Conservation (phyloP, 2,329 filamentous ascomycete genomes). For the Tolypocladium pustulatum region DNA sequence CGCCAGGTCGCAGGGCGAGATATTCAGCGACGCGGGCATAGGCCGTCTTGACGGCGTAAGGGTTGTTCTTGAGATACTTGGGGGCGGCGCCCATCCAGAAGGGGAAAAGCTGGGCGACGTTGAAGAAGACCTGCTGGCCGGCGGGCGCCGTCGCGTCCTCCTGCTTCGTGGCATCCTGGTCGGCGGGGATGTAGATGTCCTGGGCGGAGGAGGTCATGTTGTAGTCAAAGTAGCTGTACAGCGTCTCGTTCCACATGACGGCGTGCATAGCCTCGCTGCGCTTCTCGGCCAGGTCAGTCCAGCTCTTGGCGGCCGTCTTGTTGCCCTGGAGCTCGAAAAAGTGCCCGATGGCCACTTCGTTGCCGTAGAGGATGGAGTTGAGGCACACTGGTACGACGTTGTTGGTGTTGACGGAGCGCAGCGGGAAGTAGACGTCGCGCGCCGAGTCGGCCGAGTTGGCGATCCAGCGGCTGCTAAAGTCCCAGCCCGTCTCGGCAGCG, state of each 20-base stretch:
- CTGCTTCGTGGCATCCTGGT: constrained; percentile 25
- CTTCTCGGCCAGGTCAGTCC: constrained; percentile 35
- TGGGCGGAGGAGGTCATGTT: constrained; percentile 50
- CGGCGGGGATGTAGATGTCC: constrained; percentile 40
- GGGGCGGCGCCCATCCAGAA: constrained; percentile 61
- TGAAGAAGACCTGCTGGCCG: constrained; percentile 47
- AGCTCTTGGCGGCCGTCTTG: constrained; percentile 34
- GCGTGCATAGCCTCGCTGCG: constrained; percentile 52
- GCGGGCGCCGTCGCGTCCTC: constrained; percentile 31
- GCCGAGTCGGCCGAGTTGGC: constrained; percentile 45
- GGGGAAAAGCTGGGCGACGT: constrained; percentile 52
- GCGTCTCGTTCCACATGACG: constrained; percentile 53
- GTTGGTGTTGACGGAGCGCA: constrained; percentile 50
- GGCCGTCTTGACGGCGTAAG: constrained; percentile 42
- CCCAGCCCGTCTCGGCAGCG: constrained; percentile 57
- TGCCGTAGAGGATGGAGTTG: constrained; percentile 58
- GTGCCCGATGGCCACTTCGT: constrained; percentile 47
- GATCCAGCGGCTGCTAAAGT: constrained; percentile 52
- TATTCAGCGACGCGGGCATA: constrained; percentile 43
- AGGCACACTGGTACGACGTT: constrained; percentile 54
- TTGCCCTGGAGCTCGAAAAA: constrained; percentile 45
- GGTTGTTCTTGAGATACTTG: constrained; percentile 43
- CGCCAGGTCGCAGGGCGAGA: constrained; percentile 41
- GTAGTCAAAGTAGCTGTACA: constrained; percentile 58
- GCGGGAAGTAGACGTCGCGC: constrained; percentile 51